Evolutionary conservation across 345 rosid species (phyloP).

Genomic region (Syzygium aqueum): DNA sequence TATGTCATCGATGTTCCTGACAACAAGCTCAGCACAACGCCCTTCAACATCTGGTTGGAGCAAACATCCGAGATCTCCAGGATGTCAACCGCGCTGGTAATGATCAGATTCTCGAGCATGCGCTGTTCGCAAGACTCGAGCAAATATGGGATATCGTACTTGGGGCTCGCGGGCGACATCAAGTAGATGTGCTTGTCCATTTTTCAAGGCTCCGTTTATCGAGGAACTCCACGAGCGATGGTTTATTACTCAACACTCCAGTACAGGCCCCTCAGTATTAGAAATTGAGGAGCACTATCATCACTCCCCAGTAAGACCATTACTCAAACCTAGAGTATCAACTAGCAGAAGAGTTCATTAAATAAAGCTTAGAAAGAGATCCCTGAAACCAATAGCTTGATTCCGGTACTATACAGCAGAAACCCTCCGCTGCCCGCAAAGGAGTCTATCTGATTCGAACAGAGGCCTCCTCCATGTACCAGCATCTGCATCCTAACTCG

Average conservation of each 20-base stretch:
- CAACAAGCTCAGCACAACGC: constrained; percentile 28
- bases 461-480: not conserved
- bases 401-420: not conserved
- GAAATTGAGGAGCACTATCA: not conserved
- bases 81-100: constrained; percentile 38
- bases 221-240: constrained; percentile 48
- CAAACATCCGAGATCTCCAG: constrained; percentile 53
- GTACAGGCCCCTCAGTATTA: not conserved
- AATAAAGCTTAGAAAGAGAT: not conserved
- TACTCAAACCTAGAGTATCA: not conserved
- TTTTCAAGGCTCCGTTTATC: constrained; percentile 50
- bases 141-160: constrained; percentile 57
- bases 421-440: not conserved
- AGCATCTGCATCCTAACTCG: not conserved
- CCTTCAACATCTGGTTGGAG: constrained; percentile 39
- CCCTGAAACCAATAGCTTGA: not conserved
- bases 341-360: not conserved
- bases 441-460: too few species aligned
- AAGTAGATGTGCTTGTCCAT: constrained; percentile 38
- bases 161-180: constrained; percentile 46
- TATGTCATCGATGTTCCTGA: constrained; percentile 43
- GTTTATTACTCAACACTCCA: not conserved
- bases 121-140: constrained; percentile 40
- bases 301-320: not conserved
- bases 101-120: constrained; percentile 34